A percentile compares a stretch with the other conserved stretches of the same genome.
These are phyloP conservation scores for Seminavis robusta DNA, from an alignment of 108 stramenopile species.

Conservation along the genomic window DNA sequence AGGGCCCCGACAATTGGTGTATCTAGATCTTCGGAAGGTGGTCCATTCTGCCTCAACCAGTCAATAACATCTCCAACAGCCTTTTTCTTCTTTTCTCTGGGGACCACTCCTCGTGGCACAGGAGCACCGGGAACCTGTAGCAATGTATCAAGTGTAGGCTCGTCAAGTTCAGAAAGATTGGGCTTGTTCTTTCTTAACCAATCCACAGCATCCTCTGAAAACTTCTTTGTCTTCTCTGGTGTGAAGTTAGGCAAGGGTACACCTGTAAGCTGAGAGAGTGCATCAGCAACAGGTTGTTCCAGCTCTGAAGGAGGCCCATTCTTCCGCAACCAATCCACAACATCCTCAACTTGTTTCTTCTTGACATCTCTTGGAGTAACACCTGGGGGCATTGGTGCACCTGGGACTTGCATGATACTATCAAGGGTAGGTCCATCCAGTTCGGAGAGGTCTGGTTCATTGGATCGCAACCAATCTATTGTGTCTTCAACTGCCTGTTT, in stretches of 20 bases:
- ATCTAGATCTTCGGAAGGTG: slow-evolving; percentile 4
- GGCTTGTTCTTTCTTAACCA: slow-evolving; percentile 22
- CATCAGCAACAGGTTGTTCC: slow-evolving; percentile 4
- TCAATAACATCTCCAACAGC: slow-evolving; percentile 12
- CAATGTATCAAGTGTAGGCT: slow-evolving; percentile 2
- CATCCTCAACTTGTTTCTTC: slow-evolving; percentile 2
- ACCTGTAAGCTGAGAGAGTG: slow-evolving; percentile 2
- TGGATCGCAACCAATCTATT: slow-evolving; percentile 24
- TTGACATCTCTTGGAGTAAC: neutral
- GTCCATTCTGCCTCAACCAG: slow-evolving; percentile 12
- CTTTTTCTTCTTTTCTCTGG: neutral
- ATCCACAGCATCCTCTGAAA: slow-evolving; percentile 13
- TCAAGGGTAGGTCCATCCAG: slow-evolving; percentile 2
- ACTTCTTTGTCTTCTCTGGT: neutral
- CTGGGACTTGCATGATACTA: neutral
- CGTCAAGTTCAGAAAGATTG: neutral
- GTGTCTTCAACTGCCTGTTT: slow-evolving; percentile 17
- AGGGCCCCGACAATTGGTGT: slow-evolving; percentile 2
- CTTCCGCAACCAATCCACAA: slow-evolving; percentile 1
- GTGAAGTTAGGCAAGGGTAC: slow-evolving; percentile 4
- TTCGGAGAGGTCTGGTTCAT: neutral
- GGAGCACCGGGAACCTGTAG: neutral
- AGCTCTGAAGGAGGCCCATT: slow-evolving; percentile 2
- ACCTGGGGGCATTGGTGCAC: neutral
- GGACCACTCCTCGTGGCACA: neutral